These are phyloP conservation scores for Lachnellula hyalina DNA, from an alignment of 2,329 filamentous ascomycete species.

Conservation along the genomic window DNA sequence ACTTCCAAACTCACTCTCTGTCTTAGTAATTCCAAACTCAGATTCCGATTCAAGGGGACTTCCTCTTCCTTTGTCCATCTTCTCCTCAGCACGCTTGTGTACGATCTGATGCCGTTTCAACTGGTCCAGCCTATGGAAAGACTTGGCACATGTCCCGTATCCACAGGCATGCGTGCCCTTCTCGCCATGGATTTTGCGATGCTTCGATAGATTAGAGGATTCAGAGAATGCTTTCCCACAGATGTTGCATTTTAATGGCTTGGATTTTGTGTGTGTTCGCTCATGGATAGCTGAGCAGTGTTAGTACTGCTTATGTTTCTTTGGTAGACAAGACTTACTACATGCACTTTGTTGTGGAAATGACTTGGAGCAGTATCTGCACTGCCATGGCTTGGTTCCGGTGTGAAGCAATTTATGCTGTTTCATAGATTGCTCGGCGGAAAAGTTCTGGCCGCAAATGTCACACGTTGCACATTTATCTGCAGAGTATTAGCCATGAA, in stretches of 20 bases:
- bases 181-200: slow-evolving; percentile 55
- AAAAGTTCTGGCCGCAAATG: slow-evolving; percentile 53
- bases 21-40: background rate
- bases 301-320: slow-evolving; percentile 22
- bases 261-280: slow-evolving; percentile 60
- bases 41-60: slow-evolving; percentile 14
- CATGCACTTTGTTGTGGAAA: slow-evolving; percentile 65
- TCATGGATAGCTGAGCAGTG: slow-evolving; percentile 54
- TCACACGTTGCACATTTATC: slow-evolving; percentile 55
- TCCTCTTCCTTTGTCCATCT: slow-evolving; percentile 16
- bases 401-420: slow-evolving; percentile 65
- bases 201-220: slow-evolving; percentile 62
- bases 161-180: slow-evolving; percentile 47
- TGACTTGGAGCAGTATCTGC: slow-evolving; percentile 46
- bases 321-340: slow-evolving; percentile 39
- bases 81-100: slow-evolving; percentile 22
- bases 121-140: slow-evolving; percentile 57
- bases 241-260: slow-evolving; percentile 53
- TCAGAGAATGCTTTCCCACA: slow-evolving; percentile 58
- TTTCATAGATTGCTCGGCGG: slow-evolving; percentile 61
- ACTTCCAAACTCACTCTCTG: slow-evolving; percentile 7
- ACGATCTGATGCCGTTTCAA: slow-evolving; percentile 48
- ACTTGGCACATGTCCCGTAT: slow-evolving; percentile 45
- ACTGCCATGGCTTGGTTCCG: slow-evolving; percentile 58
- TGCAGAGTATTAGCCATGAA: slow-evolving; percentile 35